A percentile compares a stretch with the other conserved stretches of the same genome.
These are phyloP conservation scores for Babesia sp. DNA, from an alignment of 169 alveolate genomes.

Conservation along the genomic window DNA sequence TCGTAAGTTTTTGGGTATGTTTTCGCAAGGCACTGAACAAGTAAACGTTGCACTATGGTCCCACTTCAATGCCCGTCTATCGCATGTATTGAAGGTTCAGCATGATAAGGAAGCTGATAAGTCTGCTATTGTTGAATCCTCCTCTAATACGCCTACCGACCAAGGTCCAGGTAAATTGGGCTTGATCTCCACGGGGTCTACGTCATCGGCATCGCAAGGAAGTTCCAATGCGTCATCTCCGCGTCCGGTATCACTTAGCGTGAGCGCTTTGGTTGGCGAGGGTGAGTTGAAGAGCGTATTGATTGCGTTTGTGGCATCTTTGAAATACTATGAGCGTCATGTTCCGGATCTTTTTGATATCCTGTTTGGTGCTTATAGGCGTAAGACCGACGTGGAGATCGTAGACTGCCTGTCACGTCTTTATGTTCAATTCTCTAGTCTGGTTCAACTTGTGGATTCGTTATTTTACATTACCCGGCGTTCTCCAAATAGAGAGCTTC, in stretches of 20 bases:
- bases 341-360: constrained; percentile 1
- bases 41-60: constrained; percentile 9
- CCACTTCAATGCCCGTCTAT: constrained; percentile 5
- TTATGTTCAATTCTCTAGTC: neutral
- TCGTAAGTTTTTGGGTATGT: neutral
- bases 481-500: constrained; percentile 38
- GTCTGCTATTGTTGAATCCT: neutral
- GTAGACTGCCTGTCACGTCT: constrained; percentile 30
- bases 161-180: neutral
- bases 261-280: constrained; percentile 22
- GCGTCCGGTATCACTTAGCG: constrained; percentile 1
- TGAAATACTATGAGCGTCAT: neutral
- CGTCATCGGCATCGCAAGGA: neutral
- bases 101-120: neutral
- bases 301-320: neutral
- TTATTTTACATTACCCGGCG: constrained; percentile 37
- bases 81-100: constrained; percentile 25
- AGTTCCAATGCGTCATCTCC: too few relatives aligned
- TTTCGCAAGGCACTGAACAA: neutral
- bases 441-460: constrained; percentile 36
- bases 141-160: too few relatives aligned
- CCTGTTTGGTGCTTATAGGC: neutral
- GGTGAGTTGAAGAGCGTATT: constrained; percentile 5
- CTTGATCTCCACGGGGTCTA: neutral
- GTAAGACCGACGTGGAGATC: neutral